Percentiles rank a stretch among this genome's conserved stretches.
phyloP scores from a whole-genome alignment of 1,139 yeast genomes.

The Yamadazyma pseudoaaseri region DNA sequence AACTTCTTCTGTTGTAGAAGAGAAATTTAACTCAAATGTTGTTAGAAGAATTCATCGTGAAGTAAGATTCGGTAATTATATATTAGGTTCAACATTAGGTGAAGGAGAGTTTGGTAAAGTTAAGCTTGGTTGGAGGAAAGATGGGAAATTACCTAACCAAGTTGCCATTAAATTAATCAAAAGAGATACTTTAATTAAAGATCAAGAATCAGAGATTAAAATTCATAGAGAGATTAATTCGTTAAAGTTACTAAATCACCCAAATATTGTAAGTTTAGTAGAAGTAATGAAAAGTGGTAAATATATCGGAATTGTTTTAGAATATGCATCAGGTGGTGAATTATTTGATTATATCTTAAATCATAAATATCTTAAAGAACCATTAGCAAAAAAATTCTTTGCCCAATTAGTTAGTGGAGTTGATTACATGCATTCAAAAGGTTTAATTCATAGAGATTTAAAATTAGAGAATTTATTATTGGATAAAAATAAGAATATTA shows the following conservation, averaged over 20 bases:
- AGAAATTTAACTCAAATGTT: conserved; percentile 9
- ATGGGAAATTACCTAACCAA: conserved; percentile 72
- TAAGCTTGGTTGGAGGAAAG: conserved; percentile 93
- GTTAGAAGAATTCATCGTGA: conserved; percentile 40
- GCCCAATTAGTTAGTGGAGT: conserved; percentile 95
- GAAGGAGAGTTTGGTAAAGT: conserved; percentile 99
- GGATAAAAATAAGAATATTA: conserved; percentile 77
- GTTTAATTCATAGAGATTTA: conserved; percentile 78
- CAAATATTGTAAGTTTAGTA: conserved; percentile 87
- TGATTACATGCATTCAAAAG: conserved; percentile 82
- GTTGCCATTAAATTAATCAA: conserved; percentile 93
- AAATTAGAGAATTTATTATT: conserved; percentile 70
- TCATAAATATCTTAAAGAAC: conserved; percentile 82
- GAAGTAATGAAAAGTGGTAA: conserved; percentile 93
- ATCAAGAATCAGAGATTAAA: conserved; percentile 81
- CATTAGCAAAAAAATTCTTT: conserved; percentile 80
- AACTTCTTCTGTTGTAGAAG: conserved; percentile 7
- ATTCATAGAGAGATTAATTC: conserved; percentile 94
- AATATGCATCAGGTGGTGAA: conserved; percentile 97
- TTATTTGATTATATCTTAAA: conserved; percentile 88
- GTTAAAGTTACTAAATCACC: conserved; percentile 74
- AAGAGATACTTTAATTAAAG: conserved; percentile 79
- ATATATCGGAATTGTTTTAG: conserved; percentile 93
- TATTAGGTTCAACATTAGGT: conserved; percentile 91
- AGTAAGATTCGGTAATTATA: conserved; percentile 81